A percentile compares a stretch with the other conserved stretches of the same genome.
Conservation (phyloP, 1,139 yeast species). For the Yamadazyma pseudoaaseri region DNA sequence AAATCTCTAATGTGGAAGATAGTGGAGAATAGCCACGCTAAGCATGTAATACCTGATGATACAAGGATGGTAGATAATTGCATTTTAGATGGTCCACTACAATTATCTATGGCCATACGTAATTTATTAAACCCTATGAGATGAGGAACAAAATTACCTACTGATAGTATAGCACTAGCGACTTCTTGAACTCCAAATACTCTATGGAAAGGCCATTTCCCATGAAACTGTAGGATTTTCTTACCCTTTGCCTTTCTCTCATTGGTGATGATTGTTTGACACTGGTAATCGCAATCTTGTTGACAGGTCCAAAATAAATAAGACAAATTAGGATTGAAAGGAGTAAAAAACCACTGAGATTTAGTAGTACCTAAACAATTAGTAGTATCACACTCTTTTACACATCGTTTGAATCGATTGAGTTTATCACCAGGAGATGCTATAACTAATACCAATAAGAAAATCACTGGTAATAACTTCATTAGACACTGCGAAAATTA, state of each 20-base stretch:
- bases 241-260: constrained; percentile 43
- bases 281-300: constrained; percentile 86
- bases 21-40: constrained; percentile 86
- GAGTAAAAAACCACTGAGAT: constrained; percentile 24
- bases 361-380: constrained; percentile 11
- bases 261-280: constrained; percentile 73
- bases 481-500: constrained; percentile 1
- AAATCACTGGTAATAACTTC: constrained; percentile 4
- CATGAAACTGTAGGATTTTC: constrained; percentile 82
- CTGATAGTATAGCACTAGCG: constrained; percentile 75
- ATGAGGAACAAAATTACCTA: constrained; percentile 79
- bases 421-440: constrained; percentile 82
- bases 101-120: constrained; percentile 13
- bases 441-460: constrained; percentile 1
- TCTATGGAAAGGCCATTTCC: constrained; percentile 93
- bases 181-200: constrained; percentile 79
- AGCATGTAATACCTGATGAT: constrained; percentile 60
- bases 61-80: constrained; percentile 41
- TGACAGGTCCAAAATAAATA: constrained; percentile 74
- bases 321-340: constrained; percentile 37
- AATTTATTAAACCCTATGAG: constrained; percentile 53
- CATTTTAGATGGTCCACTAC: constrained; percentile 12
- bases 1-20: constrained; percentile 88
- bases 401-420: constrained; percentile 67
- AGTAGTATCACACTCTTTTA: constrained; percentile 53